Evolutionary conservation across 2,329 filamentous ascomycete species (phyloP).

Genomic region (Gnomoniopsis smithogilvyi): DNA sequence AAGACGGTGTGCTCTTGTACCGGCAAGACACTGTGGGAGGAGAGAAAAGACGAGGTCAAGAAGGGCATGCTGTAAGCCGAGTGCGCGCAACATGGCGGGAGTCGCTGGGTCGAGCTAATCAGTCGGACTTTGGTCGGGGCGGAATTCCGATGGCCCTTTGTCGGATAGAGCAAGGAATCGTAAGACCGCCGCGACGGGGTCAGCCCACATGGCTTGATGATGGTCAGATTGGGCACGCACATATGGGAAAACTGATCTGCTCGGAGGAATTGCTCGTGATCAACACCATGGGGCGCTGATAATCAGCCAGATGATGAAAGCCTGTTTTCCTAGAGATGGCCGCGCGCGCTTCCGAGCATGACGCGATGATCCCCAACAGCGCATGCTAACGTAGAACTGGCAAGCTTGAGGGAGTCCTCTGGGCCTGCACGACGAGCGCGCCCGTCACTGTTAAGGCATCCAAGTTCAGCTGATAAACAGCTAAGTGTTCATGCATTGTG

Average conservation of each 20-base stretch:
- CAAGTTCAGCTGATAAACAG: too few relatives aligned
- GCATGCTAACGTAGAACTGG: not conserved
- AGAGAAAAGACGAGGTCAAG: constrained; percentile 82
- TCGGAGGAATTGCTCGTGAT: not conserved
- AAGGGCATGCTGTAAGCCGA: constrained; percentile 79
- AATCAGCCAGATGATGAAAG: not conserved
- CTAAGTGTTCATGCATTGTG: not conserved
- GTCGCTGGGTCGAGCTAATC: not conserved
- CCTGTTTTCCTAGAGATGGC: not conserved
- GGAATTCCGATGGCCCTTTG: not conserved
- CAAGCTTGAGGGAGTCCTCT: not conserved
- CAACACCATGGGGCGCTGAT: not conserved
- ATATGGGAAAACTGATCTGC: not conserved
- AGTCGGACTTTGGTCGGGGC: not conserved
- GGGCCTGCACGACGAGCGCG: too few relatives aligned
- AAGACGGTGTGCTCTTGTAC: constrained; percentile 98
- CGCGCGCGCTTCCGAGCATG: not conserved
- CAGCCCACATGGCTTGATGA: not conserved
- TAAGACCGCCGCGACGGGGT: not conserved
- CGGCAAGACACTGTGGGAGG: constrained; percentile 97
- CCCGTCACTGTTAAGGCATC: too few relatives aligned
- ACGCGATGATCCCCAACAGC: not conserved
- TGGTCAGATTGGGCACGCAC: not conserved
- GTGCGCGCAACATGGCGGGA: not conserved
- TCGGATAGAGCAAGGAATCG: not conserved